Evolutionary conservation across 805 yeast species (phyloP), one percentile per base, ranked within the genome.

Genomic region (Metschnikowia dekortorum): DNA sequence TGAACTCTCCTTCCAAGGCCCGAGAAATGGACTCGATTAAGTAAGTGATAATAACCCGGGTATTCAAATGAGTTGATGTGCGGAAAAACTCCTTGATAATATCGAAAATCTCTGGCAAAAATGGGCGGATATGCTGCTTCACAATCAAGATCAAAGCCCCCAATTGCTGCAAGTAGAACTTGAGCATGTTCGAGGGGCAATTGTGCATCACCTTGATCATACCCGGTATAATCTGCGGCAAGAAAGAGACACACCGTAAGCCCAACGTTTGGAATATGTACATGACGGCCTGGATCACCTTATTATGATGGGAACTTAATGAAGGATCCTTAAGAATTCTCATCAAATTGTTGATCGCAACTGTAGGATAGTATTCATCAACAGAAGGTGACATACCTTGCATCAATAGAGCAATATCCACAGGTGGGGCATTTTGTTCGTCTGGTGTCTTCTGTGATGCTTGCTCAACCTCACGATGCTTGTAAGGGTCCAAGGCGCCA

Each of bases 401-500:
- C 91, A 94, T 89, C 47, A 94, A 73, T 26, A 94, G 71, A 6
- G 92, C 89, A 56, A 92, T 87, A 60, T 94, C 99, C 6, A 90
- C 82, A 0, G 97, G 86, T 3, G 96, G 94, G 2, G 92, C 89
- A 61, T 87, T 87, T 54, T 88, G 92, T 56, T 88, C 95, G 0
- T 80, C 85, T 0, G 76, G 73, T 6, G 69, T 69, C 40, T 57
- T 74, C 60, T 79, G 82, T 0, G 85, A 79, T 1, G 75, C 76
- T 50, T 88, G 84, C 63, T 91, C 98, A 8, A 91, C 88, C 59
- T 89, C 96, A 49, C 96, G 82, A 58, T 90, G 95, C 62, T 89
- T 91, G 64, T 92, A 94, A 1, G 99, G 99, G 67, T 94, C 99
- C 44, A 94, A 72, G 0, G 99, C 99, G 55, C 99, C 99, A 39